A percentile compares a stretch with the other conserved stretches of the same genome.
phyloP scores from a whole-genome alignment of 129 eudicot species.

The Chrysanthemum makinoi region DNA sequence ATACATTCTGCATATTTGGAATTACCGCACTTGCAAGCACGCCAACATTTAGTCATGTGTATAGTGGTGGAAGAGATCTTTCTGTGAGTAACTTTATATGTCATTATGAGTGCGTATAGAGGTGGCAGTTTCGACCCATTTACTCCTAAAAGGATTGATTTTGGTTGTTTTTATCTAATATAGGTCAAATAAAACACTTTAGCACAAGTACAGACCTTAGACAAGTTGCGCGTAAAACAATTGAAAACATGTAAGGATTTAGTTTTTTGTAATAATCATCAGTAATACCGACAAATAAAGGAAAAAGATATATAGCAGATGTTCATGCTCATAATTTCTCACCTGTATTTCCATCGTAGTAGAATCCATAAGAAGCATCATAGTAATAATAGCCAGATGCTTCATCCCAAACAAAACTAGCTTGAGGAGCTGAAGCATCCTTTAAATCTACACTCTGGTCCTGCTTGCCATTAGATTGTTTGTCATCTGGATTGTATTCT shows the following conservation, averaged over 20 bases:
- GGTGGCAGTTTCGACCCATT: no score
- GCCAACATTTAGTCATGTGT: no score
- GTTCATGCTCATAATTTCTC: not conserved
- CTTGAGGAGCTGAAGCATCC: slow-evolving; percentile 67
- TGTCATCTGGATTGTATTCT: slow-evolving; percentile 93
- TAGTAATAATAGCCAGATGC: slow-evolving; percentile 86
- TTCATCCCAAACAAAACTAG: slow-evolving; percentile 99
- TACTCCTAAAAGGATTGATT: no score
- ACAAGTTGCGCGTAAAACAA: slow-evolving; percentile 12
- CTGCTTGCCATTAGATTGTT: slow-evolving; percentile 53
- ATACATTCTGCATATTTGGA: no score
- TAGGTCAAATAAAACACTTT: no score
- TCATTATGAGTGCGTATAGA: no score
- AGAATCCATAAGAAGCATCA: slow-evolving; percentile 94
- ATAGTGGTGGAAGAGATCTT: no score
- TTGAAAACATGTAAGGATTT: not conserved
- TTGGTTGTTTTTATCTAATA: no score
- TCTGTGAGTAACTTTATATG: no score
- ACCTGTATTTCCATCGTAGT: slow-evolving; percentile 97
- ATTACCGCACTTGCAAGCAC: no score
- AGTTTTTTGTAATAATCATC: not conserved
- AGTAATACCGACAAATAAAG: not conserved
- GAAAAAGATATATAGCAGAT: no score
- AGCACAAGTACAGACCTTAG: no score
- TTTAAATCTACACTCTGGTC: slow-evolving; percentile 50